Percentiles rank a stretch among this genome's conserved stretches.
These are phyloP conservation scores for Blakeslea trispora DNA, from an alignment of 371 early-diverging fungal species.

Conservation along the genomic window DNA sequence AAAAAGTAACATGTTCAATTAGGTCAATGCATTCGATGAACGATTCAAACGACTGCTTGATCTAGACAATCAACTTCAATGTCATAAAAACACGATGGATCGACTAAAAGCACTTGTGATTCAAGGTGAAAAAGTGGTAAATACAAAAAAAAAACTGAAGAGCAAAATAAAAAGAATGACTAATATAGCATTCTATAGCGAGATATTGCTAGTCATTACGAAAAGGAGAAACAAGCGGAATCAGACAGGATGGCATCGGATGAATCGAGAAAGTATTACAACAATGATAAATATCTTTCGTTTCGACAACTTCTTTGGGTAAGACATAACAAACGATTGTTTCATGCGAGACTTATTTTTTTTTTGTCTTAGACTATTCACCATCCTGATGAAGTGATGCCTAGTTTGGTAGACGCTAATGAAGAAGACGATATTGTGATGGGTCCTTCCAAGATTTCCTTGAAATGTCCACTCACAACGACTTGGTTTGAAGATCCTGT, in stretches of 20 bases:
- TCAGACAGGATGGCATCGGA: neutral
- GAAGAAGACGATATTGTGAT: slow-evolving; percentile 44
- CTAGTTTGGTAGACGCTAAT: slow-evolving; percentile 13
- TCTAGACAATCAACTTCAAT: slow-evolving; percentile 8
- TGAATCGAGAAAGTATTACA: slow-evolving; percentile 12
- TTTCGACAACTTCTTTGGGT: slow-evolving; percentile 33
- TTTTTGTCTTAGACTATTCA: slow-evolving; percentile 29
- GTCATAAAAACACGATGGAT: slow-evolving; percentile 3
- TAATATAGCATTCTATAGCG: no score
- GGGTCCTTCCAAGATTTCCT: slow-evolving; percentile 32
- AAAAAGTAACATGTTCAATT: no score
- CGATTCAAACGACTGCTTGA: slow-evolving; percentile 16
- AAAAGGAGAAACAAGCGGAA: neutral
- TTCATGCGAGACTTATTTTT: neutral
- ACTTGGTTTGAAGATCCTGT: slow-evolving; percentile 39
- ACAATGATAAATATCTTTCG: neutral
- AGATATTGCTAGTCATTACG: slow-evolving; percentile 7
- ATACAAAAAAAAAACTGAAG: no score
- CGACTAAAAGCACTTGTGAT: slow-evolving; percentile 1
- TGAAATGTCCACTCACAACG: slow-evolving; percentile 45
- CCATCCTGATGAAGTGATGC: slow-evolving; percentile 41
- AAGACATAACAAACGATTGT: neutral
- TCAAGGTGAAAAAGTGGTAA: slow-evolving; percentile 14
- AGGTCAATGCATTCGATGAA: slow-evolving; percentile 9
- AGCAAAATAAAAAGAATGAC: no score